Evolutionary conservation across 345 rosid species (phyloP), one percentile per base, ranked within the genome.

Genomic region (Euphorbia pulcherrima): DNA sequence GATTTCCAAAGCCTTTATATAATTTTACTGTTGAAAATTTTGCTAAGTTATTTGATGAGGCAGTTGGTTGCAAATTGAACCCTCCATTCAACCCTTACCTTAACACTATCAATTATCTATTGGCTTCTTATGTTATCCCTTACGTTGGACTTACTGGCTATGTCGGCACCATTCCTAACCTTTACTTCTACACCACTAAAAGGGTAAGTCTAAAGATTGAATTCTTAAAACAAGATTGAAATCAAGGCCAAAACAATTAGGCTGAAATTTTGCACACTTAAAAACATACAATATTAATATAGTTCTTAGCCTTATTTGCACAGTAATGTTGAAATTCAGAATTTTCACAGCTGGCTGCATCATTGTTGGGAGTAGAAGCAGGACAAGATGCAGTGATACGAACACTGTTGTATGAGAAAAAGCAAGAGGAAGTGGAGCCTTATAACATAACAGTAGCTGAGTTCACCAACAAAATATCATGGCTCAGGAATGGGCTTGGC

Each of bases 321-420:
- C 17, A 46, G 13, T 12, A 2, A 46, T 13, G 48, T 1, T 44
- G 13, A 2, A 44, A 1, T 9, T 4, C 13, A 10, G 17, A 44
- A 10, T 44, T 44, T 2, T 44, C 3, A 12, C 60, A 86, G 95
- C 77, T 90, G 40, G 88, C 75, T 8, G 84, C 88, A 0, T 75
- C 80, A 4, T 78, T 90, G 17, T 65, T 85, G 70, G 93, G 87
- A 0, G 86, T 82, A 62, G 95, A 88, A 72, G 66, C 89, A 1
- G 94, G 86, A 24, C 95, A 90, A 70, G 97, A 90, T 67, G 90
- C 82, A 18, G 89, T 83, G 12, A 55, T 88, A 62, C 69, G 90
- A 71, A 37, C 90, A 16, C 57, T 86, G 23, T 73, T 90, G 0
- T 85, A 83, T 68, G 77, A 75, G 75, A 82, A 62, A 65, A 84